Base-by-base conservation (phyloP, 495 filamentous ascomycete species). In the Chaetomidium leptoderma region DNA sequence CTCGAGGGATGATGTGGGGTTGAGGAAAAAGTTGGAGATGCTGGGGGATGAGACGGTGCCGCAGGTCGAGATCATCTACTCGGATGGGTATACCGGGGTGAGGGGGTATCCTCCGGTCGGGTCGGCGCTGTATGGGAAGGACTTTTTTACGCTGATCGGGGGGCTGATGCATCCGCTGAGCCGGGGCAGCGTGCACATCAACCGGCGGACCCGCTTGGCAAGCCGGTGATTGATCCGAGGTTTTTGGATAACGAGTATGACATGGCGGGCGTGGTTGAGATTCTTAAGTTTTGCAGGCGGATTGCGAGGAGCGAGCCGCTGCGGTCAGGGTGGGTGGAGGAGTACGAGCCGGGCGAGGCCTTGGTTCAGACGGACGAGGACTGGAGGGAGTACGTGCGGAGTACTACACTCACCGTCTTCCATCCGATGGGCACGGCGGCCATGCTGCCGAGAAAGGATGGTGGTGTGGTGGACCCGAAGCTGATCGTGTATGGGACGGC, bases 131-230 rank as follows among this genome's bases (percentile, higher is more conserved):
- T 67, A 63, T 19, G 70, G 68, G 8, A 57, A 67, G 11, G 70
- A 66, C 10, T 70, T 73, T 58, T 74, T 78, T 56, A 72, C 76
- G 4, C 70, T 73, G 46, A 66, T 76, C 57, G 65, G 66, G 10
- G 71, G 63, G 10, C 33, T 71, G 11, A 66, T 72, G 63, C 72
- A 77, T 54, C 78, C 80, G 1, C 73, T 83, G 33, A 70, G 72
- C n/a, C 75, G 76, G 6, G 82, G 81, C 8, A 80, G 66, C 54
- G 73, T 84, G 23, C 82, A 84, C 55, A 74, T 84, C 58, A 63
- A 40, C 13, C 66, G 11, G 16, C 57, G n/a, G 27, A 61, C 39
- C 36, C 44, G 2, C 4, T 6, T 1, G 54, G 44, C 13, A 55
- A 55, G 21, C 69, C 64, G 6, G 17, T 64, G 7, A 59, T 71